Evolutionary conservation across 2,329 filamentous ascomycete genomes (phyloP), one percentile per base, ranked within the genome.

Genomic region (Basipetospora chlamydospora): DNA sequence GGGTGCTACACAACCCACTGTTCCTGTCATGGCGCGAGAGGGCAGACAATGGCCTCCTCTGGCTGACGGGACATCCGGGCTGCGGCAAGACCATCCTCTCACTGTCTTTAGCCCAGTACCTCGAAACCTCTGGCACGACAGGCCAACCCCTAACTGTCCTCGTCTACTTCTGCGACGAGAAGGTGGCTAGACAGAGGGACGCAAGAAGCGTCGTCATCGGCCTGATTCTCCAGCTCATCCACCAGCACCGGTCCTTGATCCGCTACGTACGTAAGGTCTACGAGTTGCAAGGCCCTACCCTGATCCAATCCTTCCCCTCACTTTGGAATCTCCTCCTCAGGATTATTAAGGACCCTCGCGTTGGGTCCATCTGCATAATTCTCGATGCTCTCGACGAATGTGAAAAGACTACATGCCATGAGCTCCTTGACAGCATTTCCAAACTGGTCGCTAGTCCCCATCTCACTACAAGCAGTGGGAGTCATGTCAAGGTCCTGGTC

Each of bases 301-400:
- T 59, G n/a, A 43, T 47, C 17, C 42, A 51, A 10, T 56, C 51
- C 8, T 56, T 58, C 42, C 43, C 49, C 6, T 46, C 47, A 12
- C 49, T 60, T 2, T 59, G 54, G 56, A 43, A 44, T 28, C 42
- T 57, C 17, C 59, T 59, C 38, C 28, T 49, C 11, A 47, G 44
- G 17, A 51, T 58, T 33, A 38, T 49, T 10, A 43, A 39, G 5
- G 53, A 59, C 33, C 49, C 44, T 4, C 49, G 46, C 29, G 40
- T 35, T 18, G 49, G 50, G 3, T 20, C 47, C 6, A 30, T 57
- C 10, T 49, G 42, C 26, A 39, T 59, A 21, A 52, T 60, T 13
- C 44, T 60, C 20, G 56, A 61, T 39, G 55, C 54, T 5, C 46
- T 61, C 35, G 57, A 60, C 45, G 56, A 59, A 41, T 59, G 56